Conservation (phyloP, 257 asterid genomes). For the Plantago ovata region DNA sequence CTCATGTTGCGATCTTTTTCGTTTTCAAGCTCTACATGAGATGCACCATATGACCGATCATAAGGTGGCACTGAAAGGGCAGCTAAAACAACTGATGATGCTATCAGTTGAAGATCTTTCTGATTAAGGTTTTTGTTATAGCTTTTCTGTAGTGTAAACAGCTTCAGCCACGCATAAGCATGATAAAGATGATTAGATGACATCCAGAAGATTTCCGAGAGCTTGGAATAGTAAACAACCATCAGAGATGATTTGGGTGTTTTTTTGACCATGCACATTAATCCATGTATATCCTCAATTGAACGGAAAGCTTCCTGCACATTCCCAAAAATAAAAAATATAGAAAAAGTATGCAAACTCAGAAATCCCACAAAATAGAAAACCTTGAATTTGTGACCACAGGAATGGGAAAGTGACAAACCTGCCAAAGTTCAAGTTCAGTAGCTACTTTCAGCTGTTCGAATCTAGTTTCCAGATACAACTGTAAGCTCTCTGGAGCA, state of each 20-base stretch:
- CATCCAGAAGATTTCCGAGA: conserved; percentile 87
- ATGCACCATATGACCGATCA: conserved; percentile 63
- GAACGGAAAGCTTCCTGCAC: conserved; percentile 91
- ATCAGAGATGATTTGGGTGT: conserved; percentile 80
- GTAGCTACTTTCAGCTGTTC: conserved; percentile 94
- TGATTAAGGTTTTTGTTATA: conserved; percentile 83
- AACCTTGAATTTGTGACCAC: conserved; percentile 2
- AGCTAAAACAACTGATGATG: conserved; percentile 83
- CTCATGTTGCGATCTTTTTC: conserved; percentile 71
- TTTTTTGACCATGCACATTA: conserved; percentile 87
- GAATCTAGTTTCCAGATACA: conserved; percentile 89
- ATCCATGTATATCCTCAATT: conserved; percentile 79
- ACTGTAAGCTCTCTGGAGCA: conserved; percentile 87
- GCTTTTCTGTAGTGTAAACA: conserved; percentile 80
- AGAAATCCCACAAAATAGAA: not conserved
- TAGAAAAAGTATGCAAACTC: conserved; percentile 2
- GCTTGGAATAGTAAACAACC: conserved; percentile 88
- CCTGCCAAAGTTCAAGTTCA: conserved; percentile 98
- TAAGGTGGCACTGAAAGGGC: conserved; percentile 87
- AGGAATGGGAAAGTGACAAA: conserved; percentile 22
- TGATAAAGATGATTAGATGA: conserved; percentile 87
- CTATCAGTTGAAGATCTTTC: conserved; percentile 83
- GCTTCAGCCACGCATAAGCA: conserved; percentile 98
- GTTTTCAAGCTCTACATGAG: conserved; percentile 87
- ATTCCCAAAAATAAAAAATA: conserved; percentile 7